phyloP scores from a whole-genome alignment of 495 filamentous ascomycete genomes.

The Penicillium robsamsonii region DNA sequence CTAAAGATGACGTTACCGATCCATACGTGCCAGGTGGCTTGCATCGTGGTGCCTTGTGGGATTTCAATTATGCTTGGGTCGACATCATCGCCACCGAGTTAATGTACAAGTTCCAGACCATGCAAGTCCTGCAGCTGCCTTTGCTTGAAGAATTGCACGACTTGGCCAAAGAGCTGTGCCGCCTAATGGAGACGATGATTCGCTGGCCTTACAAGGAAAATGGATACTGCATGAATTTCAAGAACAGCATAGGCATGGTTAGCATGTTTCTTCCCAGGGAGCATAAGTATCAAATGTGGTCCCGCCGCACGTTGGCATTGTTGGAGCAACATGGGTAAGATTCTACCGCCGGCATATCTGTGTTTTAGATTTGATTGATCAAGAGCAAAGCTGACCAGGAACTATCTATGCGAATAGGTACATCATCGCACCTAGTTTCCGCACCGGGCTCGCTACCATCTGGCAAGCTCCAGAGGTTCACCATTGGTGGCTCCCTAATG shows the following conservation, averaged over 20 bases:
- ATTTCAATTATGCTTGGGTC: constrained; percentile 67
- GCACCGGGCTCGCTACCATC: constrained; percentile 65
- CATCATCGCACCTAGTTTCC: constrained; percentile 72
- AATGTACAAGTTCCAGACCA: constrained; percentile 75
- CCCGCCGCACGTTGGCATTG: constrained; percentile 70
- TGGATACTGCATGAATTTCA: constrained; percentile 68
- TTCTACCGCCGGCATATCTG: neutral
- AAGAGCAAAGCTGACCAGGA: constrained; percentile 11
- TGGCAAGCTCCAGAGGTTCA: constrained; percentile 67
- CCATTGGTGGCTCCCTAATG: constrained; percentile 85
- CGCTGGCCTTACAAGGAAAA: constrained; percentile 66
- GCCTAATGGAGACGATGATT: constrained; percentile 74
- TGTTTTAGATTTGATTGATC: neutral
- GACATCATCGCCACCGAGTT: constrained; percentile 76
- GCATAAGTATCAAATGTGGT: constrained; percentile 73
- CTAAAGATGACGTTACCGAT: constrained; percentile 65
- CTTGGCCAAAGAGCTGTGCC: constrained; percentile 67
- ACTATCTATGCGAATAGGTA: constrained; percentile 55
- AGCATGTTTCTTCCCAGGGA: constrained; percentile 76
- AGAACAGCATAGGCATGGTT: constrained; percentile 74
- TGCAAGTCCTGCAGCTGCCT: constrained; percentile 50
- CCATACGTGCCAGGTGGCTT: constrained; percentile 67
- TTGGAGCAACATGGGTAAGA: constrained; percentile 82
- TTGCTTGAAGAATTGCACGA: constrained; percentile 51
- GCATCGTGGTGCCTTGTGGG: constrained; percentile 66